Percentiles rank a stretch among this genome's conserved stretches.
Evolutionary conservation across 768 basidiomycete species (phyloP).

Genomic region (Phanerodontia chrysosporium): DNA sequence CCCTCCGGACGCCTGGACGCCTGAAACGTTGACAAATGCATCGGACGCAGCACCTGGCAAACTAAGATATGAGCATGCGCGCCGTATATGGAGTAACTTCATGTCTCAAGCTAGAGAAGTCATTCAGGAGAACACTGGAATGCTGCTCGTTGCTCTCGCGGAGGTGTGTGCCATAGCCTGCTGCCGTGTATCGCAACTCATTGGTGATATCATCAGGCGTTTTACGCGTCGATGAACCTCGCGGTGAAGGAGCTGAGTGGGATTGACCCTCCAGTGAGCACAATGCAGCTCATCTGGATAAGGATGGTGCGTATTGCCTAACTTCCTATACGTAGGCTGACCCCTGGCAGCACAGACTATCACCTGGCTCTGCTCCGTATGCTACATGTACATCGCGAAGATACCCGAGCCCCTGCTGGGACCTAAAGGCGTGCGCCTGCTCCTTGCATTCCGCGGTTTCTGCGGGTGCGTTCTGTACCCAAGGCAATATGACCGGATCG

Average conservation of each 20-base stretch:
- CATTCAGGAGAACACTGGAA: neutral
- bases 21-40: no score
- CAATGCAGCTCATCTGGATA: constrained; percentile 52
- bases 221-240: constrained; percentile 57
- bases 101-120: neutral
- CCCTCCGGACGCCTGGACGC: neutral
- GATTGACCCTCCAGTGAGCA: constrained; percentile 54
- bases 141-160: neutral
- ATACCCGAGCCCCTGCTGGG: constrained; percentile 61
- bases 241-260: constrained; percentile 59
- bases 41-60: no score
- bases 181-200: no score
- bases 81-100: neutral
- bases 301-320: constrained; percentile 66
- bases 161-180: neutral
- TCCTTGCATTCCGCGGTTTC: constrained; percentile 57
- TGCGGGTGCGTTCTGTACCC: constrained; percentile 42
- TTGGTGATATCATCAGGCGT: constrained; percentile 21
- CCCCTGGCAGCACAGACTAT: no score
- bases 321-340: no score
- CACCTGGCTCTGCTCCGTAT: constrained; percentile 46
- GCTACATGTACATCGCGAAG: constrained; percentile 45
- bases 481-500: no score
- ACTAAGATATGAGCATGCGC: no score
- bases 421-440: constrained; percentile 59